Evolutionary conservation across 305 asterid species (phyloP).

Genomic region (Salvia sclarea): DNA sequence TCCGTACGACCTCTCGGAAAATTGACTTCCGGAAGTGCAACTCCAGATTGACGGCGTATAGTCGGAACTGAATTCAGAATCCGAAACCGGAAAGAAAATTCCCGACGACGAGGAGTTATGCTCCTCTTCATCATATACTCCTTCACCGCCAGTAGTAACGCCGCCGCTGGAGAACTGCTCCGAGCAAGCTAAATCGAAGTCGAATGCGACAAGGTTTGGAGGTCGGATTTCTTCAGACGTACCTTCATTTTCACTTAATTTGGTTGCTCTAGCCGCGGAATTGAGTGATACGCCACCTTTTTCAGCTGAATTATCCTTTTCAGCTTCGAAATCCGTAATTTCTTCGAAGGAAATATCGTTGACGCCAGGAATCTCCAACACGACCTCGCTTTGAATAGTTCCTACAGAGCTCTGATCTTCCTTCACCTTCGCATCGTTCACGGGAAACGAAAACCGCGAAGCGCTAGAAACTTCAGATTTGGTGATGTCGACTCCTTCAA

Average conservation of each 20-base stretch:
- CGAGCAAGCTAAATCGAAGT: conserved; percentile 70
- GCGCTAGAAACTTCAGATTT: conserved; percentile 53
- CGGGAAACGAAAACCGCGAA: conserved; percentile 33
- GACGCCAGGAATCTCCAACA: conserved; percentile 28
- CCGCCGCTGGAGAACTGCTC: conserved; percentile 64
- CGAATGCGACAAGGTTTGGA: conserved; percentile 38
- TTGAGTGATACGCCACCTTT: conserved; percentile 40
- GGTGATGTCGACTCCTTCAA: conserved; percentile 30
- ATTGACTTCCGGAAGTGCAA: conserved; percentile 78
- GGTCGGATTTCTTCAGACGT: conserved; percentile 32
- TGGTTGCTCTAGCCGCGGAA: conserved; percentile 36
- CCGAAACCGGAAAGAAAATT: conserved; percentile 45
- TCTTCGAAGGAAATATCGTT: conserved; percentile 27
- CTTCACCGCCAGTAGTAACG: conserved; percentile 32
- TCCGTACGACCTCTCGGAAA: conserved; percentile 67
- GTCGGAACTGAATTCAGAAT: conserved; percentile 55
- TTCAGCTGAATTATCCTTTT: conserved; percentile 35
- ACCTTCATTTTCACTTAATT: conserved; percentile 33
- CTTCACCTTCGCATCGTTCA: conserved; percentile 32
- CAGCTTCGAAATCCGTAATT: conserved; percentile 39
- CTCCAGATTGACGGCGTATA: conserved; percentile 62
- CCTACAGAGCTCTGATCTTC: conserved; percentile 40
- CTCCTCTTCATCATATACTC: conserved; percentile 41
- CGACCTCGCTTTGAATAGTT: conserved; percentile 34
- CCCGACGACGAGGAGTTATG: conserved; percentile 58